Evolutionary conservation across 345 rosid species (phyloP).

Genomic region (Dovyalis caffra): DNA sequence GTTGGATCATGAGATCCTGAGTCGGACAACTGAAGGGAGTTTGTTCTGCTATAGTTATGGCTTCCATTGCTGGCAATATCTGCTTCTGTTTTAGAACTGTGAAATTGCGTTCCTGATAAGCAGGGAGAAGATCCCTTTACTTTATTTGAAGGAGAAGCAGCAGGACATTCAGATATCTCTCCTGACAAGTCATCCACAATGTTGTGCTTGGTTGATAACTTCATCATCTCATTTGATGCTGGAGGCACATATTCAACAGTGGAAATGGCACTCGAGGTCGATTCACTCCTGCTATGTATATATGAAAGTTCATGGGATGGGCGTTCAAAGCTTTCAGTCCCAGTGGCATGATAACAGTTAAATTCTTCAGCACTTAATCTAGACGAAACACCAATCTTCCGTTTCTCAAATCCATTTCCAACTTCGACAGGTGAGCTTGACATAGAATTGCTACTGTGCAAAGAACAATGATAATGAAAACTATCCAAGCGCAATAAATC

Average conservation of each 20-base stretch:
- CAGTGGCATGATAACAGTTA: conserved; percentile 33
- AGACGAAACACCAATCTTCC: conserved; percentile 45
- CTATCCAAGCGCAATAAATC: conserved; percentile 51
- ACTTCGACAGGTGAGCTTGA: conserved; percentile 60
- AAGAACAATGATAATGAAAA: conserved; percentile 46
- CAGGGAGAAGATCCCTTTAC: conserved; percentile 46
- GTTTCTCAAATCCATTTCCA: conserved; percentile 60
- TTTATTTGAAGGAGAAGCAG: conserved; percentile 31
- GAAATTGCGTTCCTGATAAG: conserved; percentile 31
- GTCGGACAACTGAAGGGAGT: conserved; percentile 34
- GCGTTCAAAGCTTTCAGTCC: conserved; percentile 45
- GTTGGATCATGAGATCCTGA: conserved; percentile 43
- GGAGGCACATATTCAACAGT: conserved; percentile 59
- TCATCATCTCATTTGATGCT: conserved; percentile 37
- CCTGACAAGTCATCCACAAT: conserved; percentile 24
- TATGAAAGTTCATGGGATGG: conserved; percentile 57
- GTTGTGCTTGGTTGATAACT: conserved; percentile 26
- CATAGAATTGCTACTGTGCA: conserved; percentile 53
- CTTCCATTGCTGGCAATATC: conserved; percentile 36
- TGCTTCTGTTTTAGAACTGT: conserved; percentile 29
- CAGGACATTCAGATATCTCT: conserved; percentile 32
- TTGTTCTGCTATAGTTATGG: conserved; percentile 19
- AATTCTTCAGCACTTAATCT: conserved; percentile 47
- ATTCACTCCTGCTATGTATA: conserved; percentile 79
- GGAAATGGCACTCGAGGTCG: conserved; percentile 68